Evolutionary conservation across 768 basidiomycete species (phyloP), one percentile per base, ranked within the genome.

Genomic region (Fomitopsis pulvina): DNA sequence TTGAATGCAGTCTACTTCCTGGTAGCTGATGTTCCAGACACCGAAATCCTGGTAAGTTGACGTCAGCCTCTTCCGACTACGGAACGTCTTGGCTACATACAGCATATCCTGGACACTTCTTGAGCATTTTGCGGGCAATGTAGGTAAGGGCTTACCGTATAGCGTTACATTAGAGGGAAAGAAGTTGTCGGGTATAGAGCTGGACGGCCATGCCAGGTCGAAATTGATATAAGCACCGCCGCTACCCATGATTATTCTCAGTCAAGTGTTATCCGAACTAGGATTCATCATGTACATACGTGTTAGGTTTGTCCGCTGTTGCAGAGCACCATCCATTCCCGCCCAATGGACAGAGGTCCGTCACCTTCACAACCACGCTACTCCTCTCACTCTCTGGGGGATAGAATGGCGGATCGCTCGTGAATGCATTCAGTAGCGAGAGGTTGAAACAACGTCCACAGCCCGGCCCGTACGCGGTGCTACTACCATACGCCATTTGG

Each of bases 401-500:
- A 57, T 77, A 77, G 64, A 86, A 92, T 0, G 80, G 85, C 7
- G 88, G 88, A 37, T 74, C 69, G 0, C 81, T 72, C 18, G 73
- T 69, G 58, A 83, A 81, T 3, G 87, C 80, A 57, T 87, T 80
- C 39, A 87, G 57, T 22, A 92, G 72, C 0, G 86, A 85, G 50
- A 92, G 66, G 44, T 83, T 81, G 66, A 92, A 91, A 73, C 89
- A 92, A 47, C 73, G 75, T 24, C 89, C 89, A 60, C 87, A 90
- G 2, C 73, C 76, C 28, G 86, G 83, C 12, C 87, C 82, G 58
- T 80, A 90, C 11, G 75, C 74, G n/a, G 69, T 73, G 50, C 78
- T 81, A 60, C 83, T 87, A 0, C 89, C 87, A 55, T 76, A 92
- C 1, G 89, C 89, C 74, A 85, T 80, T 59, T 89, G 83, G 50